These are phyloP conservation scores for Ogataea polymorpha DNA, from an alignment of 805 yeast genomes.

Conservation along the genomic window DNA sequence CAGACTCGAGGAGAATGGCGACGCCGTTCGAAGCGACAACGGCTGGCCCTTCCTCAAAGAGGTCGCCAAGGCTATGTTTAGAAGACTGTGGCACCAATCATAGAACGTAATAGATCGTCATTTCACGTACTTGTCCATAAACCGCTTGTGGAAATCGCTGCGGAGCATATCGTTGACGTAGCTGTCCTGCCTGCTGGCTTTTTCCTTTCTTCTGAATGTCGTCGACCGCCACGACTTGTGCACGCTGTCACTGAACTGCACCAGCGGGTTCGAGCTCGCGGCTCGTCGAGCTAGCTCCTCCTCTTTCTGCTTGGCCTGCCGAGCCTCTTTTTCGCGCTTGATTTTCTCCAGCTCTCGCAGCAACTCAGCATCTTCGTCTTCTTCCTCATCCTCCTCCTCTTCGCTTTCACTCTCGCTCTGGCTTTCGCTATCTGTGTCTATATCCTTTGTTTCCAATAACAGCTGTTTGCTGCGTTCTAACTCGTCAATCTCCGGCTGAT, in stretches of 20 bases:
- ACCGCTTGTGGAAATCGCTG: conserved; percentile 41
- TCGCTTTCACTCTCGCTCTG: not conserved
- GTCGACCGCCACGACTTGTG: conserved; percentile 37
- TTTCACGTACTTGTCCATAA: conserved; percentile 38
- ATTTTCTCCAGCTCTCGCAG: conserved; percentile 39
- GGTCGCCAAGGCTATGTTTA: conserved; percentile 37
- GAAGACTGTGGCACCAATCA: conserved; percentile 24
- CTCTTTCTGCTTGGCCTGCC: conserved; percentile 26
- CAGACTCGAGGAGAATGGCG: conserved; percentile 94
- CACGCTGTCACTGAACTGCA: conserved; percentile 12
- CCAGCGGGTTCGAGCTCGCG: conserved; percentile 26
- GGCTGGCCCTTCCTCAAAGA: conserved; percentile 72
- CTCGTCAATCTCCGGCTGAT: conserved; percentile 31
- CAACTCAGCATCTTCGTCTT: conserved; percentile 38
- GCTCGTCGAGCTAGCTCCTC: conserved; percentile 25
- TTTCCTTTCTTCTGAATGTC: conserved; percentile 26
- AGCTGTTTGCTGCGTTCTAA: conserved; percentile 16
- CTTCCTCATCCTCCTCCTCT: conserved; percentile 11
- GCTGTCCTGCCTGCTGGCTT: conserved; percentile 20
- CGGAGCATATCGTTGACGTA: conserved; percentile 33
- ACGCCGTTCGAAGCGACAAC: conserved; percentile 81
- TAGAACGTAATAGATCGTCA: conserved; percentile 14
- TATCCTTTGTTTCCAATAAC: conserved; percentile 17
- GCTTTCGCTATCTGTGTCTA: conserved; percentile 27
- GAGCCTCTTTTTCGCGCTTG: conserved; percentile 33